phyloP scores from a whole-genome alignment of 371 early-diverging fungal genomes.

The Aphelidium insulamus region DNA sequence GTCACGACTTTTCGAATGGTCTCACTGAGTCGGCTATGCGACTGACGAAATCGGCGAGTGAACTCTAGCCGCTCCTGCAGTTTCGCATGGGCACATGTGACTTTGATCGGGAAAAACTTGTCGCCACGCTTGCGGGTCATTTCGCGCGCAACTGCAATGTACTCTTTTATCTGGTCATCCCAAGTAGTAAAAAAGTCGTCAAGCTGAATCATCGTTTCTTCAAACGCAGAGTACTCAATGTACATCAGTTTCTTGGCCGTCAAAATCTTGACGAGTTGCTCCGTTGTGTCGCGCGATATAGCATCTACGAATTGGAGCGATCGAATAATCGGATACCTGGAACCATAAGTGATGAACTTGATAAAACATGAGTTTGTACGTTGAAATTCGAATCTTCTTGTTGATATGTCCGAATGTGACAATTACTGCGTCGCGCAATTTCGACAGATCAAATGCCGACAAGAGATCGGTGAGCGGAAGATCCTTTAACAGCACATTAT shows the following conservation, averaged over 20 bases:
- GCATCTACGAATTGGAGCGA: slow-evolving; percentile 83
- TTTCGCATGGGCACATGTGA: slow-evolving; percentile 69
- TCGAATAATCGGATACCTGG: slow-evolving; percentile 75
- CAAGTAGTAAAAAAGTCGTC: slow-evolving; percentile 76
- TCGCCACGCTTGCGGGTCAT: slow-evolving; percentile 66
- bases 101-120: slow-evolving; percentile 84
- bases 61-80: slow-evolving; percentile 82
- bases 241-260: slow-evolving; percentile 77
- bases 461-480: slow-evolving; percentile 91
- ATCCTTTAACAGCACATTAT: slow-evolving; percentile 94
- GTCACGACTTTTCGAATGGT: slow-evolving; percentile 81
- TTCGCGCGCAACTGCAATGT: slow-evolving; percentile 82
- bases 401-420: slow-evolving; percentile 82
- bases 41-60: slow-evolving; percentile 71
- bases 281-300: slow-evolving; percentile 80
- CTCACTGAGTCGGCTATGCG: slow-evolving; percentile 85
- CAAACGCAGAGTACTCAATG: slow-evolving; percentile 42
- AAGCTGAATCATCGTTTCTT: too few species aligned
- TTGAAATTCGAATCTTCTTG: slow-evolving; percentile 40
- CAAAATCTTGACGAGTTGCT: slow-evolving; percentile 68
- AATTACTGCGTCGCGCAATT: slow-evolving; percentile 50
- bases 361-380: neutral
- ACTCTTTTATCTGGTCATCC: slow-evolving; percentile 89
- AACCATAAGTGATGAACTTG: neutral
- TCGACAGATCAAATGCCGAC: slow-evolving; percentile 73